Percentiles rank a stretch among this genome's conserved stretches.
These are phyloP conservation scores for Phytophthora hybrid DNA, from an alignment of 352 stramenopile species.

Conservation along the genomic window DNA sequence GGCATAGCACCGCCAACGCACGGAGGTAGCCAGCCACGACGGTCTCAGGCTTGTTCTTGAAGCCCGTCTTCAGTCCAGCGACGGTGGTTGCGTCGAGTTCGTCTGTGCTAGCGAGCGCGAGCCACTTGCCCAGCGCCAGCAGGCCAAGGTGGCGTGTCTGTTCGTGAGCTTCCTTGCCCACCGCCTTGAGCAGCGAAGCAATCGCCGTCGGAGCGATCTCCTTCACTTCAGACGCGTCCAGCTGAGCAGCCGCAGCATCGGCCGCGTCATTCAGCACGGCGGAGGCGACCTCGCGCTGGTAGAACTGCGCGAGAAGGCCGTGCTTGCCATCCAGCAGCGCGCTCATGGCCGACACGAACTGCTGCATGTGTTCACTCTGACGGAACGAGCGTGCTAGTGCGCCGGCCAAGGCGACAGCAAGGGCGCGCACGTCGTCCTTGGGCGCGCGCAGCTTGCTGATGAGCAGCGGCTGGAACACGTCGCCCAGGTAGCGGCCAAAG, in stretches of 20 bases:
- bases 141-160: constrained; percentile 78
- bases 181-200: constrained; percentile 69
- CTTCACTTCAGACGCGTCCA: constrained; percentile 45
- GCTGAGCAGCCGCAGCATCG: constrained; percentile 38
- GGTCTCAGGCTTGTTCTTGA: constrained; percentile 80
- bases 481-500: constrained; percentile 65
- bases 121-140: constrained; percentile 79
- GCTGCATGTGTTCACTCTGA: constrained; percentile 58
- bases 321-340: constrained; percentile 83
- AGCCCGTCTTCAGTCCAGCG: constrained; percentile 53
- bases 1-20: constrained; percentile 59
- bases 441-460: constrained; percentile 80
- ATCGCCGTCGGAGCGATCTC: constrained; percentile 58
- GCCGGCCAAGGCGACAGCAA: constrained; percentile 57
- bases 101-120: constrained; percentile 57
- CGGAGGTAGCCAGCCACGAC: constrained; percentile 76
- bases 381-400: constrained; percentile 63
- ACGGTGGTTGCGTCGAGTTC: constrained; percentile 55
- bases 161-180: constrained; percentile 88
- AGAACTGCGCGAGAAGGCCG: constrained; percentile 89
- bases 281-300: constrained; percentile 81
- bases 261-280: constrained; percentile 70
- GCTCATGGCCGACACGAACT: constrained; percentile 64
- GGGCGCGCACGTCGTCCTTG: constrained; percentile 80
- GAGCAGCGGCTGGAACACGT: constrained; percentile 78